Base-by-base conservation (phyloP, 345 rosid genomes). In the Lagerstroemia speciosa region DNA sequence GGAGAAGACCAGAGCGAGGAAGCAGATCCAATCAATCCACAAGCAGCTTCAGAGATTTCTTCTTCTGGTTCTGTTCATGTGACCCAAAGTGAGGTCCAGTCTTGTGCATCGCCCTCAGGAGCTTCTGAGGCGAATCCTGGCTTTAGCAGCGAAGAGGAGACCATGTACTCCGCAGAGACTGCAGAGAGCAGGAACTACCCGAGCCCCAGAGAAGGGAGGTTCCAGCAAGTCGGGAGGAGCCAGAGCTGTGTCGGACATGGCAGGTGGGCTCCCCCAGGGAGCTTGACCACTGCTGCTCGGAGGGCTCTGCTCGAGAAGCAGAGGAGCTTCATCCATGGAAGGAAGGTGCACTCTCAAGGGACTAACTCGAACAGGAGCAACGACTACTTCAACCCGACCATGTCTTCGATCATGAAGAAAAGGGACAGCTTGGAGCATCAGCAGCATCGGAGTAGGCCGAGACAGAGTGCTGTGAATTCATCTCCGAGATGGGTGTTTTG, bases 151-250 rank as follows among this genome's bases (percentile, higher is more conserved):
- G 97, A 91, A 72, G 96, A 83, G 76, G 97, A 89, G 80, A 94
- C 97, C 2, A 86, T 94, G 99, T 91, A 94, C 82, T 94, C 99
- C 16, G 99, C 95, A 8, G 99, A 91, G 81, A 93, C 99, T 69
- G 97, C 97, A 0, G 97, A 91, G 78, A 94, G 99, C 80, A 78
- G 97, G 74, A 94, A 94, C 80, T 91, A 86, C 65, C 79, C 96
- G 0, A 91, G 87, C 55, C 99, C 97, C 2, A 78, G 84, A 70
- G 90, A 87, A 72, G 87, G 83, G 11, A 80, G 78, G 79, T 75
- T 83, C 40, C 87, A 85, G 65, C 91, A 80, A 73, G 88, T 88
- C 9, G 95, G 91, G 57, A 85, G 99, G 78, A 94, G 96, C 79
- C 96, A 91, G 70, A 94, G 97, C 76, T 91, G 93, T 74, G 91